These are phyloP conservation scores for Phytophthora pseudosyringae DNA, from an alignment of 352 stramenopile species.

Conservation along the genomic window DNA sequence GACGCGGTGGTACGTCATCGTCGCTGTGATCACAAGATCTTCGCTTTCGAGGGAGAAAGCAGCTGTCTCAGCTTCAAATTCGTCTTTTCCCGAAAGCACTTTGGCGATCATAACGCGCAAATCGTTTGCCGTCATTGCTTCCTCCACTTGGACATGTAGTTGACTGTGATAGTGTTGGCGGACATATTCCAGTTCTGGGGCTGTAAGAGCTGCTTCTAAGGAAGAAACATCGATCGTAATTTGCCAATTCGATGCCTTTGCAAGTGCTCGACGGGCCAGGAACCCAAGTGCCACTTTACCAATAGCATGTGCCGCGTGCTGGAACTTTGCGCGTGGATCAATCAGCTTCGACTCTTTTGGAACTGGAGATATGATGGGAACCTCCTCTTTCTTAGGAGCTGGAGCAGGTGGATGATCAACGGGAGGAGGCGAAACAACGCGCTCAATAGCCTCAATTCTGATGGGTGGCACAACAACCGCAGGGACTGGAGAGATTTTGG, in stretches of 20 bases:
- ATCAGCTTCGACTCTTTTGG: not conserved
- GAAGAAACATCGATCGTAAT: conserved; percentile 45
- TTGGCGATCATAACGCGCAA: conserved; percentile 56
- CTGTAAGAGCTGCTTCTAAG: conserved; percentile 40
- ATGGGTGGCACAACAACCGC: conserved; percentile 9
- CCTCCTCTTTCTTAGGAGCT: conserved; percentile 3
- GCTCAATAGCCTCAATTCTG: conserved; percentile 9
- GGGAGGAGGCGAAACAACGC: conserved; percentile 4
- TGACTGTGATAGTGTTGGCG: conserved; percentile 17
- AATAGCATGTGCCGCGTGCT: conserved; percentile 50
- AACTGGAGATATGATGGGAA: not conserved
- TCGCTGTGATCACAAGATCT: conserved; percentile 10
- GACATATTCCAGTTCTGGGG: conserved; percentile 33
- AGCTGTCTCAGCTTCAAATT: conserved; percentile 11
- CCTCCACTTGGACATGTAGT: conserved; percentile 47
- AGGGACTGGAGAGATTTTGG: conserved; percentile 1
- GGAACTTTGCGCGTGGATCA: conserved; percentile 19
- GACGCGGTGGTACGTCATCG: conserved; percentile 45
- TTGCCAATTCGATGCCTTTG: conserved; percentile 59
- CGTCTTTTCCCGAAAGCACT: conserved; percentile 38
- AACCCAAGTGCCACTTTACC: conserved; percentile 62
- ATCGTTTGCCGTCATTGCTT: conserved; percentile 66
- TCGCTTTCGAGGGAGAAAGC: not conserved
- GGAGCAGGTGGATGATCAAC: not conserved
- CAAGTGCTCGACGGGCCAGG: conserved; percentile 41